Evolutionary conservation across 2,329 filamentous ascomycete genomes (phyloP).

Genomic region (Cladophialophora yegresii): DNA sequence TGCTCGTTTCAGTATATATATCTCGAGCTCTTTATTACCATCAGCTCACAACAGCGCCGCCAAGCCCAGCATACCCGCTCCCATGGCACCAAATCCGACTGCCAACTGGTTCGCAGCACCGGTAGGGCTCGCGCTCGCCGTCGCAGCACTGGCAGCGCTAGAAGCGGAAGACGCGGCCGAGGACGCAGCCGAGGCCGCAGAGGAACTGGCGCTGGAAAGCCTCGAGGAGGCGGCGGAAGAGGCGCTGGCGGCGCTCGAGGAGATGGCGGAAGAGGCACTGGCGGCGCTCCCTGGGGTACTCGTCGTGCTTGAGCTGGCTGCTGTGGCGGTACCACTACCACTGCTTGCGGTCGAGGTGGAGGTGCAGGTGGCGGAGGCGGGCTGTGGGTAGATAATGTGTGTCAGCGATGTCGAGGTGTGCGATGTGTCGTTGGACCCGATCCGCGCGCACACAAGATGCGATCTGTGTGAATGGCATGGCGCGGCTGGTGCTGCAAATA

Average conservation of each 20-base stretch:
- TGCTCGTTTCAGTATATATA: neutral
- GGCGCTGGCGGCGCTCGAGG: slow-evolving; percentile 12
- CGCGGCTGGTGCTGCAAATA: neutral
- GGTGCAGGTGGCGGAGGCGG: slow-evolving; percentile 25
- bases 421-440: neutral
- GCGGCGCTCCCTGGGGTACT: slow-evolving; percentile 12
- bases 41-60: slow-evolving; percentile 28
- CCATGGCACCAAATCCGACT: slow-evolving; percentile 23
- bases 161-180: neutral
- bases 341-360: slow-evolving; percentile 22
- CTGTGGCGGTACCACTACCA: slow-evolving; percentile 19
- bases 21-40: neutral
- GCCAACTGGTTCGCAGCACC: slow-evolving; percentile 21
- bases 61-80: slow-evolving; percentile 27
- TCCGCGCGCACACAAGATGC: slow-evolving; percentile 8
- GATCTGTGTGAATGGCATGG: no score
- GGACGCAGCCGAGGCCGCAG: slow-evolving; percentile 3
- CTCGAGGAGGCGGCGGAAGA: slow-evolving; percentile 3
- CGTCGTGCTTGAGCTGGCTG: slow-evolving; percentile 29
- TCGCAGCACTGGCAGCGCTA: slow-evolving; percentile 7
- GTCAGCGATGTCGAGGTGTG: neutral
- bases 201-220: slow-evolving; percentile 3
- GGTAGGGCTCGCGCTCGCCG: slow-evolving; percentile 14
- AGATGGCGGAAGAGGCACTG: slow-evolving; percentile 10
- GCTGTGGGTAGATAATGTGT: neutral